A percentile compares a stretch with the other conserved stretches of the same genome.
phyloP scores from a whole-genome alignment of 2,329 filamentous ascomycete species.

The Hansfordia pulvinata region DNA sequence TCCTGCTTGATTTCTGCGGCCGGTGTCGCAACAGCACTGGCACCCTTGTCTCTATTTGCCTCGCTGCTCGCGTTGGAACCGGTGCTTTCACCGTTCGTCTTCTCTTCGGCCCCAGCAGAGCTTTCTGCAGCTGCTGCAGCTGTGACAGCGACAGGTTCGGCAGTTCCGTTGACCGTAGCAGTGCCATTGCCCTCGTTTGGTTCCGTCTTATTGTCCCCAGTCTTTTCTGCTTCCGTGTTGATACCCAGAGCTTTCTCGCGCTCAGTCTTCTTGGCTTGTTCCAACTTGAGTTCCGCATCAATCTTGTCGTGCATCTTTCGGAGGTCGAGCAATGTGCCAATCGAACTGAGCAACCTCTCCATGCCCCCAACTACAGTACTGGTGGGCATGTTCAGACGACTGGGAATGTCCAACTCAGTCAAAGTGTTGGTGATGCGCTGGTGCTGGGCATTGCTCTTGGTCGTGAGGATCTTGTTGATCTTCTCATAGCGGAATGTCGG shows the following conservation, averaged over 20 bases:
- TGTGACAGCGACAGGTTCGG: constrained; percentile 3
- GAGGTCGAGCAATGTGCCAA: constrained; percentile 57
- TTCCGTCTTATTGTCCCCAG: constrained; percentile 6
- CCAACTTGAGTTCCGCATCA: constrained; percentile 53
- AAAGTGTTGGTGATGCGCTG: constrained; percentile 61
- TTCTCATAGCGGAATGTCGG: constrained; percentile 83
- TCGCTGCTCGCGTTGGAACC: constrained; percentile 1
- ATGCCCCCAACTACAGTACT: constrained; percentile 57
- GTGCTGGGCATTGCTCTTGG: constrained; percentile 65
- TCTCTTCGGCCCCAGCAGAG: not conserved
- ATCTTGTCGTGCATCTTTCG: constrained; percentile 66
- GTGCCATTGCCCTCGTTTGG: constrained; percentile 4
- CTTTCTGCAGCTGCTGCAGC: constrained; percentile 1
- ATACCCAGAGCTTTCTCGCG: constrained; percentile 24
- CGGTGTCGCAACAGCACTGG: constrained; percentile 1
- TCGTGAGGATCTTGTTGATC: constrained; percentile 64
- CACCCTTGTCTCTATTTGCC: not conserved
- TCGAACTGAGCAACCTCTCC: constrained; percentile 54
- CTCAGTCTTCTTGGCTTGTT: constrained; percentile 42
- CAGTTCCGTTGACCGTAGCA: constrained; percentile 2
- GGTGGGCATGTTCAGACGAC: constrained; percentile 61
- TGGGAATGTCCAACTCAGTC: constrained; percentile 56
- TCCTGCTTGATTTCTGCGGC: constrained; percentile 10
- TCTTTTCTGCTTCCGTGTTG: constrained; percentile 4
- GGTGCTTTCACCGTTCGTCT: not conserved